phyloP scores from a whole-genome alignment of 345 rosid genomes.

The Draba incana region DNA sequence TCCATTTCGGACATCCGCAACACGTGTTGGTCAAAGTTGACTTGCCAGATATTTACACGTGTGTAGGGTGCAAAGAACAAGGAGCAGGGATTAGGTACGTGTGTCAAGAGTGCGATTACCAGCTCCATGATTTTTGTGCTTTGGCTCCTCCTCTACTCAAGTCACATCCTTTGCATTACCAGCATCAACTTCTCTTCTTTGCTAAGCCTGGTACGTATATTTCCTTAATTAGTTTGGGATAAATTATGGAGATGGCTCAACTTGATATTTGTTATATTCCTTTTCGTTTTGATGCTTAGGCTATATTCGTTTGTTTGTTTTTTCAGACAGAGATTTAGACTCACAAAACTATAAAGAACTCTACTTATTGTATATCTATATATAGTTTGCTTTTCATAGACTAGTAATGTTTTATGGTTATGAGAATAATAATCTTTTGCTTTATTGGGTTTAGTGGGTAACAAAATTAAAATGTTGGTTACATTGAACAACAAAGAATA shows the following conservation, averaged over 20 bases:
- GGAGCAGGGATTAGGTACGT: constrained; percentile 74
- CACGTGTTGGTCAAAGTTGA: constrained; percentile 54
- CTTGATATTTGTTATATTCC: not conserved
- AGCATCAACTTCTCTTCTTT: constrained; percentile 62
- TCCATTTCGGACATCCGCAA: constrained; percentile 67
- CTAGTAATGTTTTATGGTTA: not conserved
- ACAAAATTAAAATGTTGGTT: not conserved
- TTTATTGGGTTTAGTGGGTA: constrained; percentile 23
- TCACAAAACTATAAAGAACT: not conserved
- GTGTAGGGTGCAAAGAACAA: constrained; percentile 76
- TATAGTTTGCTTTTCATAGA: not conserved
- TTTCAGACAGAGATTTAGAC: constrained; percentile 9
- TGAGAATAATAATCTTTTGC: constrained; percentile 16
- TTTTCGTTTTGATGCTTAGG: not conserved
- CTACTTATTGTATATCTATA: not conserved
- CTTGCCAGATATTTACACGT: constrained; percentile 62
- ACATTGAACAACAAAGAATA: not conserved
- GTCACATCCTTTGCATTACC: constrained; percentile 70
- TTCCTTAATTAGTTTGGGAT: not conserved
- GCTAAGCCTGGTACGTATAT: constrained; percentile 58
- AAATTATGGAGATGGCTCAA: not conserved
- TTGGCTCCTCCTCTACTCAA: constrained; percentile 55
- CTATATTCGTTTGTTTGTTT: constrained; percentile 19
- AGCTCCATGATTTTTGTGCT: constrained; percentile 87
- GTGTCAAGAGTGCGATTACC: constrained; percentile 76